Conservation (phyloP, 1,284 basidiomycete genomes). For the Kwoniella shivajii region DNA sequence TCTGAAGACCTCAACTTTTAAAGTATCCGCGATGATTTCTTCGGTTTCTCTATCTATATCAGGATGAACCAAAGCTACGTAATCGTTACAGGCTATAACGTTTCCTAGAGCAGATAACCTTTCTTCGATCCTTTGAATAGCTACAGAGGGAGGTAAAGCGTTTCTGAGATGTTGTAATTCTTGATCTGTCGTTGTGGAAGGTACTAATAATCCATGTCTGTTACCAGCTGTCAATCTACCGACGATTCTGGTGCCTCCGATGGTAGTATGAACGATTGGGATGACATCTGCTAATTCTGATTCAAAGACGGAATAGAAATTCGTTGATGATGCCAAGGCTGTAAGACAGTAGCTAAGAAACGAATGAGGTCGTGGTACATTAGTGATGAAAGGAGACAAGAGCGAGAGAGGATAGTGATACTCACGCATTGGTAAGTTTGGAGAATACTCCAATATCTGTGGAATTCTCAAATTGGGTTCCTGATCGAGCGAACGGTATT, state of each 20-base stretch:
- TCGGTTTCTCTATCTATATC: conserved; percentile 98
- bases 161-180: conserved; percentile 98
- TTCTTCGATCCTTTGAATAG: conserved; percentile 95
- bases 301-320: conserved; percentile 98
- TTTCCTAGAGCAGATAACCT: conserved; percentile 94
- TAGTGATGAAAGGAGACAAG: not conserved
- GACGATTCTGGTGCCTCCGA: conserved; percentile 92
- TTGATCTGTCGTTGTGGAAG: conserved; percentile 93
- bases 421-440: conserved; percentile 82
- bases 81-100: conserved; percentile 97
- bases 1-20: conserved; percentile 98
- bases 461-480: conserved; percentile 94
- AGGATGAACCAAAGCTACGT: conserved; percentile 94
- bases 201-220: conserved; percentile 93
- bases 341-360: conserved; percentile 76
- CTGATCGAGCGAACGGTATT: conserved; percentile 53
- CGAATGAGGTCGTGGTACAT: too few species aligned
- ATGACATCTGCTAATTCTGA: conserved; percentile 90
- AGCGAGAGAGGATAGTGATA: conserved; percentile 1
- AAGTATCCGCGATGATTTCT: conserved; percentile 98
- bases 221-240: conserved; percentile 94
- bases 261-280: conserved; percentile 95
- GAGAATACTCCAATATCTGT: conserved; percentile 94
- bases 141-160: conserved; percentile 86
- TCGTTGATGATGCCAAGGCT: conserved; percentile 91